phyloP scores from a whole-genome alignment of 192 early-diverging fungal genomes.

The Bifiguratus adelaidae region DNA sequence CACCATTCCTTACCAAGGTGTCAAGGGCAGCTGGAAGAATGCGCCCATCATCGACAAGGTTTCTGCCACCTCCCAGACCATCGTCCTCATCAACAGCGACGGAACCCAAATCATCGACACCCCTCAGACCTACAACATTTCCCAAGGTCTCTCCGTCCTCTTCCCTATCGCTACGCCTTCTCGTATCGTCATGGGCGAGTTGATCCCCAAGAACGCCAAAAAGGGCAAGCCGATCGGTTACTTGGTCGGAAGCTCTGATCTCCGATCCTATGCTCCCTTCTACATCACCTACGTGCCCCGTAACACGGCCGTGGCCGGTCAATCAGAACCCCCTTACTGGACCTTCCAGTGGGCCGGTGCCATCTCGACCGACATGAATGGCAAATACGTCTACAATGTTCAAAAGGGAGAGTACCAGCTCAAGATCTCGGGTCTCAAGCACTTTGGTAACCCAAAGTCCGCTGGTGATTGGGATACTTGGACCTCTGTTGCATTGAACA shows the following conservation, averaged over 20 bases:
- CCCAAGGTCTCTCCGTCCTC: not conserved
- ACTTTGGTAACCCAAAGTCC: not conserved
- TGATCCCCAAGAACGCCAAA: not conserved
- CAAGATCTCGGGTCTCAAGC: not conserved
- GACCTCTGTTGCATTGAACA: no score
- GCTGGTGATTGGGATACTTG: not conserved
- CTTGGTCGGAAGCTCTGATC: not conserved
- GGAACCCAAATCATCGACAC: not conserved
- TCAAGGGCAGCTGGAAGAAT: not conserved
- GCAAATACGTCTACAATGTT: not conserved
- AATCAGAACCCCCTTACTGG: not conserved
- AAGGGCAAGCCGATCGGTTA: not conserved
- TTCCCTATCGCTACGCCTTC: not conserved
- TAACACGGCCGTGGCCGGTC: not conserved
- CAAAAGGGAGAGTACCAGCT: not conserved
- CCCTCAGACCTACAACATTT: not conserved
- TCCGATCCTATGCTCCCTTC: not conserved
- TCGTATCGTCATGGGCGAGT: not conserved
- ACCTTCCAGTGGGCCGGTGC: not conserved
- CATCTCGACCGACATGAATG: not conserved
- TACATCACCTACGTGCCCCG: not conserved
- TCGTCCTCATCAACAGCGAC: not conserved
- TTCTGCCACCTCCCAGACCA: not conserved
- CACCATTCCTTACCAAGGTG: not conserved
- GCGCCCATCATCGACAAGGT: not conserved